Percentiles rank a stretch among this genome's conserved stretches.
Conservation (phyloP, 306 rosid genomes). For the Heteromeles arbutifolia region DNA sequence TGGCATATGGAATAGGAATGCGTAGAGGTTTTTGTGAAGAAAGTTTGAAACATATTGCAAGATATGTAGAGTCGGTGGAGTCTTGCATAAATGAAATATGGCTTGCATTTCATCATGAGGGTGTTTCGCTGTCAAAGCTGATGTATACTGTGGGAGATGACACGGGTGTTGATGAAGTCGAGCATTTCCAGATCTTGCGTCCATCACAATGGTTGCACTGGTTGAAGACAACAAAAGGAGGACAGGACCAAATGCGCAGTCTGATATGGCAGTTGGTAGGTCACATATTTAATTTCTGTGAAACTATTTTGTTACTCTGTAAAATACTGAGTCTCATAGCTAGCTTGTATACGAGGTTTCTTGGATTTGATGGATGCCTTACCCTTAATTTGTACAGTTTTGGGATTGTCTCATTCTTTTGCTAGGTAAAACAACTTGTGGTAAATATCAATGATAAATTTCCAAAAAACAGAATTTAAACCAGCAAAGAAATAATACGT, state of each 20-base stretch:
- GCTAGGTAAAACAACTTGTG: too few species aligned
- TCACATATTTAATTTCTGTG: background rate
- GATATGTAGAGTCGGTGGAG: slow-evolving; percentile 90
- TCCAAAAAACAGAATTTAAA: too few species aligned
- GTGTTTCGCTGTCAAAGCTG: slow-evolving; percentile 76
- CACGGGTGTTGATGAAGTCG: slow-evolving; percentile 32
- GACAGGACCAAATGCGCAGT: slow-evolving; percentile 76
- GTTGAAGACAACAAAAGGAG: slow-evolving; percentile 89
- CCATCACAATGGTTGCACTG: slow-evolving; percentile 99
- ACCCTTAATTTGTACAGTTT: too few species aligned
- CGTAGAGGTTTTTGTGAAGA: slow-evolving; percentile 49
- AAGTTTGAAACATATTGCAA: slow-evolving; percentile 86
- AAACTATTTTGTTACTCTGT: background rate
- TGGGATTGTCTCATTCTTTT: too few species aligned
- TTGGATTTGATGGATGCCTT: background rate
- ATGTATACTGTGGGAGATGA: slow-evolving; percentile 64
- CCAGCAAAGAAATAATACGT: too few species aligned
- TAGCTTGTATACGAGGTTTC: background rate
- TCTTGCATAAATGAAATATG: slow-evolving; percentile 88
- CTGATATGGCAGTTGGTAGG: slow-evolving; percentile 91
- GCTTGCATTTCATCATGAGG: slow-evolving; percentile 87
- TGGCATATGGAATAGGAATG: slow-evolving; percentile 12
- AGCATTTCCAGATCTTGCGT: slow-evolving; percentile 53
- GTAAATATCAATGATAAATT: too few species aligned
- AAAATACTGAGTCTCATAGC: background rate